These are phyloP conservation scores for Cnidoscolus chayamansa DNA, from an alignment of 441 rosid genomes.

Conservation along the genomic window DNA sequence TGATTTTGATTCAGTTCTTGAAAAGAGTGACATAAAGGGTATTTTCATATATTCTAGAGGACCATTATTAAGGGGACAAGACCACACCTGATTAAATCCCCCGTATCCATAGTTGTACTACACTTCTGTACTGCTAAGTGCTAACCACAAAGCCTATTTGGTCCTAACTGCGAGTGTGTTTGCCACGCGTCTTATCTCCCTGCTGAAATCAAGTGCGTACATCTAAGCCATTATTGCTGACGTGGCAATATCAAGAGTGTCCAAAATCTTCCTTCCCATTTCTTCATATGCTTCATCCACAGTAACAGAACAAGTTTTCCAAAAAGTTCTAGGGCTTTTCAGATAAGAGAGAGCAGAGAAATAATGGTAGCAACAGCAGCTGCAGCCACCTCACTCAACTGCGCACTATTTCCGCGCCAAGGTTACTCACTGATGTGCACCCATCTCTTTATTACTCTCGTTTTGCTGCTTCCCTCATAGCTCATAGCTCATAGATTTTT, in stretches of 20 bases:
- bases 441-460: neutral
- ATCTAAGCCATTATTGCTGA: neutral
- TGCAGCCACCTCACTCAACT: constrained; percentile 33
- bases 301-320: too few relatives aligned
- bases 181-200: neutral
- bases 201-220: neutral
- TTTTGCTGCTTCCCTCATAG: neutral
- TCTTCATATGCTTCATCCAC: too few relatives aligned
- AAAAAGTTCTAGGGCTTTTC: neutral
- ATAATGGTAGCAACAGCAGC: constrained; percentile 35
- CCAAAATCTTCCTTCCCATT: neutral
- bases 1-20: too few relatives aligned
- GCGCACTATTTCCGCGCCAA: constrained; percentile 34
- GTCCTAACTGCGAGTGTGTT: neutral
- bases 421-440: constrained; percentile 32
- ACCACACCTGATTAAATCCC: neutral
- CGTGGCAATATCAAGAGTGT: constrained; percentile 17
- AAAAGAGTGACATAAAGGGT: too few relatives aligned
- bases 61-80: too few relatives aligned
- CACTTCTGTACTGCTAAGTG: neutral
- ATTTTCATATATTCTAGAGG: too few relatives aligned
- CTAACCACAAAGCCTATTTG: neutral
- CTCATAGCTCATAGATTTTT: too few relatives aligned
- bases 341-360: neutral
- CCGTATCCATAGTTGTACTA: neutral